Conservation (phyloP, 352 stramenopile species). For the Globisporangium nodosum region DNA sequence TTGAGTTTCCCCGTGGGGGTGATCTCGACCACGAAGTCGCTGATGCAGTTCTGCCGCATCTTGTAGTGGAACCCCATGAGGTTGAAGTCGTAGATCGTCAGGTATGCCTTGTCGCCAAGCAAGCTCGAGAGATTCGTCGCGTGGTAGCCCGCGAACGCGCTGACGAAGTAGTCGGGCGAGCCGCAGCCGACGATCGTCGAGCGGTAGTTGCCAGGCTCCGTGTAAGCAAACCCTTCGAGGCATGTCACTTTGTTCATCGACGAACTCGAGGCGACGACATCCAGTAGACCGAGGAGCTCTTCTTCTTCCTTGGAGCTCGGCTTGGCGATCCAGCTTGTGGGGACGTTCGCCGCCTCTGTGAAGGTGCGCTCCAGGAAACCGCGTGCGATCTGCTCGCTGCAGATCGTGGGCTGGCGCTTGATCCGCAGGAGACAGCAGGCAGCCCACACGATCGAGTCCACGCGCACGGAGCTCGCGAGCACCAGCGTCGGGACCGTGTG, state of each 20-base stretch:
- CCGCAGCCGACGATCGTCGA: conserved; percentile 26
- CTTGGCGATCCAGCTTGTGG: conserved; percentile 1
- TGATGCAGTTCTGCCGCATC: conserved; percentile 21
- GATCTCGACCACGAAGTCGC: neutral
- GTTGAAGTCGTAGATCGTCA: conserved; percentile 18
- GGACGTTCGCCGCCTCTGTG: conserved; percentile 2
- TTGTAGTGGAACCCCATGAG: conserved; percentile 27
- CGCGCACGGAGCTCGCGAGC: conserved; percentile 27
- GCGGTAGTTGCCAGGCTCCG: conserved; percentile 14
- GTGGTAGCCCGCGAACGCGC: conserved; percentile 20
- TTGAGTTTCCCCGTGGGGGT: neutral
- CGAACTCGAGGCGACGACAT: conserved; percentile 40
- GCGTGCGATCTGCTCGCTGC: conserved; percentile 35
- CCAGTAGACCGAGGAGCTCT: conserved; percentile 31
- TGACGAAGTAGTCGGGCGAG: conserved; percentile 22
- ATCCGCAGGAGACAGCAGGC: conserved; percentile 37
- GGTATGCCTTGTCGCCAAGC: conserved; percentile 17
- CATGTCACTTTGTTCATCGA: conserved; percentile 30
- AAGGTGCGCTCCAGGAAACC: conserved; percentile 32
- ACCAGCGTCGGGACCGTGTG: conserved; percentile 22
- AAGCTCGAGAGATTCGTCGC: conserved; percentile 11
- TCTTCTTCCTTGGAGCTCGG: conserved; percentile 26
- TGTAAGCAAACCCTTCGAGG: conserved; percentile 32
- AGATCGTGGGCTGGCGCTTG: conserved; percentile 39
- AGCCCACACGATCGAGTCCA: conserved; percentile 39